A percentile compares a stretch with the other conserved stretches of the same genome.
phyloP scores from a whole-genome alignment of 805 yeast species.

The Teunomyces cretensis region DNA sequence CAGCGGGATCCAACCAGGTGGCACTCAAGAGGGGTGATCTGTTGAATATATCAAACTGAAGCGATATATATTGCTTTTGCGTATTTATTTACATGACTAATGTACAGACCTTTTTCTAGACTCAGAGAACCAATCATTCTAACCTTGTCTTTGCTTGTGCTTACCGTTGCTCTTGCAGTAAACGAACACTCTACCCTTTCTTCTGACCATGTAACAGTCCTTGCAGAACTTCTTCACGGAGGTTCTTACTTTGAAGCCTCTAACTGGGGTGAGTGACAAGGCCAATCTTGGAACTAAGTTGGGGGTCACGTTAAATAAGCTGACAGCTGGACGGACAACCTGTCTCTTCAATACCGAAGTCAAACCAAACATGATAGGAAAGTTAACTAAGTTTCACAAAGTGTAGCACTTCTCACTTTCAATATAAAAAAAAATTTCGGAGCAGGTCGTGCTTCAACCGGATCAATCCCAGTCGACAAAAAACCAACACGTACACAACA shows the following conservation, averaged over 20 bases:
- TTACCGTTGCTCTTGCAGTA: constrained; percentile 90
- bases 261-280: constrained; percentile 9
- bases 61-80: not conserved
- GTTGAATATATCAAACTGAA: not conserved
- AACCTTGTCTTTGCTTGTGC: constrained; percentile 92
- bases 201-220: constrained; percentile 85
- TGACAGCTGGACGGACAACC: constrained; percentile 11
- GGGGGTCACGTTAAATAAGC: constrained; percentile 3
- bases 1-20: constrained; percentile 6
- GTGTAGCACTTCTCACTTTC: not conserved
- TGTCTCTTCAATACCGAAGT: constrained; percentile 17
- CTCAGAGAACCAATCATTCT: constrained; percentile 5
- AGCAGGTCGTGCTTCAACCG: not conserved
- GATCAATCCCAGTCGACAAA: constrained; percentile 5
- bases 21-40: not conserved
- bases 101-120: not conserved
- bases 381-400: not conserved
- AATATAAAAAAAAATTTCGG: not conserved
- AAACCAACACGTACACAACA: constrained; percentile 12
- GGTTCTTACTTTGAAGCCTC: constrained; percentile 78
- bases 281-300: constrained; percentile 12
- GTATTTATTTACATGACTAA: constrained; percentile 3
- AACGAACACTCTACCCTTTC: constrained; percentile 93
- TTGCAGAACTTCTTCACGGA: constrained; percentile 92
- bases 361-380: constrained; percentile 16